These are phyloP conservation scores for Tuber calosporum DNA, from an alignment of 495 filamentous ascomycete species.

Conservation along the genomic window DNA sequence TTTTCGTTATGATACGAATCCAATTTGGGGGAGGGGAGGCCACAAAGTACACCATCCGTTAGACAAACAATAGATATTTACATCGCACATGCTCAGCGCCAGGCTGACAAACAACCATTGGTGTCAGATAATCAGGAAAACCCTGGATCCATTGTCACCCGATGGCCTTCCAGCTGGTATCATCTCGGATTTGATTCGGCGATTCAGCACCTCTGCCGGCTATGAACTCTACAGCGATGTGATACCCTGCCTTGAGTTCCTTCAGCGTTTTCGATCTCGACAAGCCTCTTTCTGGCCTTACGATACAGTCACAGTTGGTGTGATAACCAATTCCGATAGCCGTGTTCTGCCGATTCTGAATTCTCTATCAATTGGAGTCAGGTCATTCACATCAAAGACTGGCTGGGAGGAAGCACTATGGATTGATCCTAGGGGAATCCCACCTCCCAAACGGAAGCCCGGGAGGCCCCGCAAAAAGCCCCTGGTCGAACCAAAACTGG, in stretches of 20 bases:
- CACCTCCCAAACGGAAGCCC: not conserved
- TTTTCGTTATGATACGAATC: not conserved
- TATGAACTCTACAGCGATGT: conserved; percentile 57
- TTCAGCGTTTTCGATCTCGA: conserved; percentile 38
- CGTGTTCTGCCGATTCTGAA: conserved; percentile 56
- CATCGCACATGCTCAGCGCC: not conserved
- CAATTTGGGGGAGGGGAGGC: not conserved
- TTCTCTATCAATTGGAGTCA: conserved; percentile 56
- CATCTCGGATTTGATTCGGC: conserved; percentile 50
- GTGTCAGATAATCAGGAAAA: conserved; percentile 45
- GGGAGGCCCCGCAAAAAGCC: not conserved
- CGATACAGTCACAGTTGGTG: conserved; percentile 51
- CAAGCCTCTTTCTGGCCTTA: conserved; percentile 43
- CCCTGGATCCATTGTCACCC: conserved; percentile 42
- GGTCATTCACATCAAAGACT: conserved; percentile 28
- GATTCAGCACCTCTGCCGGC: conserved; percentile 56
- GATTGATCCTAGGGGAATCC: not conserved
- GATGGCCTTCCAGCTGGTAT: conserved; percentile 47
- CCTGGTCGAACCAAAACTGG: conserved; percentile 28
- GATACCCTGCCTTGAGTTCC: conserved; percentile 47
- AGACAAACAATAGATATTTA: not conserved
- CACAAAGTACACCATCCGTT: not conserved
- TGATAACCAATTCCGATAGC: conserved; percentile 74
- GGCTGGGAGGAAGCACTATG: conserved; percentile 9
- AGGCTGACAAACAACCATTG: not conserved